A percentile compares a stretch with the other conserved stretches of the same genome.
Evolutionary conservation across 2,329 filamentous ascomycete genomes (phyloP).

Genomic region (Ilyonectria destructans): DNA sequence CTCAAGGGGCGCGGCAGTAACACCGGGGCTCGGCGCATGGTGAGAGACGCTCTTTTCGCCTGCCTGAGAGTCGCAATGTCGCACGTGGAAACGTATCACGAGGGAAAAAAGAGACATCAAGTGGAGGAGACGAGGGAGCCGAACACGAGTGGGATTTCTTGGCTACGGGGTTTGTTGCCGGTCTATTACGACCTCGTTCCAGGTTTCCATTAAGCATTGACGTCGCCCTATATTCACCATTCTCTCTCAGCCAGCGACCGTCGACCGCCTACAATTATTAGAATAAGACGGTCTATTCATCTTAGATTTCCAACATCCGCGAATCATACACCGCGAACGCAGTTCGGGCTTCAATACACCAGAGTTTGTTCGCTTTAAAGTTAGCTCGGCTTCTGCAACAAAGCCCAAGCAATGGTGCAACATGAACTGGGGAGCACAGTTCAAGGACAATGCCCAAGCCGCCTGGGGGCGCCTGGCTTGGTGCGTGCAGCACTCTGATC

Average conservation of each 20-base stretch:
- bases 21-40: slow-evolving; percentile 20
- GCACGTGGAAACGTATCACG: slow-evolving; percentile 18
- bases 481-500: not conserved
- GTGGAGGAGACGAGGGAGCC: not conserved
- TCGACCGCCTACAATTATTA: no score
- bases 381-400: slow-evolving; percentile 1
- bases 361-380: not conserved
- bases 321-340: not conserved
- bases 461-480: not conserved
- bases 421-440: not conserved
- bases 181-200: slow-evolving; percentile 4
- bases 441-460: not conserved
- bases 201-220: not conserved
- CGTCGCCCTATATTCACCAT: no score
- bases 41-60: not conserved
- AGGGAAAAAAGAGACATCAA: not conserved
- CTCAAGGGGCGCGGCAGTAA: slow-evolving; percentile 36
- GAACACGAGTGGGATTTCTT: slow-evolving; percentile 21
- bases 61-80: slow-evolving; percentile 9
- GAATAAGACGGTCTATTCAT: not conserved
- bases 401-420: not conserved
- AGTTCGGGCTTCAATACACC: no score
- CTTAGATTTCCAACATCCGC: not conserved
- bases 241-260: no score
- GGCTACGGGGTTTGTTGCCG: slow-evolving; percentile 18